These are phyloP conservation scores for Aspergillus hortae DNA, from an alignment of 2,329 filamentous ascomycete species.

Conservation along the genomic window DNA sequence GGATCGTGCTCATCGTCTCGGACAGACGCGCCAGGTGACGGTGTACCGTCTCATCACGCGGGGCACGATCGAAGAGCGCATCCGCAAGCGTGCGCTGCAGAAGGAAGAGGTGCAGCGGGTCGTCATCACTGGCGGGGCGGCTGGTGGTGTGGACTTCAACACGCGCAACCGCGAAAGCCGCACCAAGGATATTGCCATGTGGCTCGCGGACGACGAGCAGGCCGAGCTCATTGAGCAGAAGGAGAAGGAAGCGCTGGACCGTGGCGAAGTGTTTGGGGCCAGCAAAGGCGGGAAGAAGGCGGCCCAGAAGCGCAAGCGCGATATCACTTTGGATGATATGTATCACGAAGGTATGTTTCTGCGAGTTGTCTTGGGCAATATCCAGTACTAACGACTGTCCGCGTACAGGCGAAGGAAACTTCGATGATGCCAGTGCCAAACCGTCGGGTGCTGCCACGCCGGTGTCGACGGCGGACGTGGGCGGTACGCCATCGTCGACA, in stretches of 20 bases:
- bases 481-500: slow-evolving; percentile 31
- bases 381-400: neutral
- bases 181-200: slow-evolving; percentile 97
- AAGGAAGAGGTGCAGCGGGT: slow-evolving; percentile 99
- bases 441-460: slow-evolving; percentile 84
- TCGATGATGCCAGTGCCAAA: slow-evolving; percentile 80
- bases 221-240: slow-evolving; percentile 90
- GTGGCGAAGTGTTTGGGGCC: slow-evolving; percentile 60
- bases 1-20: slow-evolving; percentile 96
- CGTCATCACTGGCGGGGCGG: slow-evolving; percentile 82
- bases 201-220: slow-evolving; percentile 96
- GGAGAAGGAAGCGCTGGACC: slow-evolving; percentile 76
- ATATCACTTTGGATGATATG: slow-evolving; percentile 83
- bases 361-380: neutral
- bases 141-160: slow-evolving; percentile 91
- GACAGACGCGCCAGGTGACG: slow-evolving; percentile 91
- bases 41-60: slow-evolving; percentile 97
- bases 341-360: slow-evolving; percentile 91
- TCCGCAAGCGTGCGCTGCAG: slow-evolving; percentile 91
- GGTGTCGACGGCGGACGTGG: slow-evolving; percentile 52
- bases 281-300: slow-evolving; percentile 61
- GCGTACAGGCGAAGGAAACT: slow-evolving; percentile 81
- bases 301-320: slow-evolving; percentile 56
- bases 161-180: slow-evolving; percentile 86
- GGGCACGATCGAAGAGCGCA: slow-evolving; percentile 95